Base-by-base conservation (phyloP, 805 yeast genomes). In the Cyberlindnera maclurae region DNA sequence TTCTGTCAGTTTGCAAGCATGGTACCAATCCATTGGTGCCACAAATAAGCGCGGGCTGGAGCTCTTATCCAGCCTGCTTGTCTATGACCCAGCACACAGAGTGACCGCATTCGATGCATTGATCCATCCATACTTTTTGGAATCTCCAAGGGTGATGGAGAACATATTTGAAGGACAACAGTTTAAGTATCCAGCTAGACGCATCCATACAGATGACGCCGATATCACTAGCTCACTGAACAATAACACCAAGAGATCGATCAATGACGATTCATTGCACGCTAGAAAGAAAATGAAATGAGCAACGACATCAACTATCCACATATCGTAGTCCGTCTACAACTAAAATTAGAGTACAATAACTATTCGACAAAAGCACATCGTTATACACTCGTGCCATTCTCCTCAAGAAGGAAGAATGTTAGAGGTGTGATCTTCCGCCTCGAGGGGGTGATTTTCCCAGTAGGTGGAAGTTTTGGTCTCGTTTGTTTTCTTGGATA, bases 391-490 rank as follows among this genome's bases (percentile, higher is more conserved):
- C 12, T 27, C 15, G 29, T 27, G 12, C 31, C 17, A 15, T 3
- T 29, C 13, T 12, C 11, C 33, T 68, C 72, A 12, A 66, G 64
- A 11, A 82, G 55, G 47, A 81, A 71, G 51, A 73, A 82, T 0
- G 82, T 68, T 31, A 59, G 67, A 0, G 73, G 65, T 5, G 77
- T 60, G 11, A 71, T 54, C 50, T 75, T 81, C 63, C 80, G 86
- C 62, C 86, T 87, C 5, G 75, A 62, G 1, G 75, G 71, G 4
- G 82, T 62, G 28, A 89, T 83, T 59, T 82, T 87, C 28, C 96
- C 96, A 24, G 86, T 83, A 6, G 96, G 96, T 11, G 97, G 96
- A 36, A 93, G 64, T 52, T 88, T 80, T 1, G 95, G 82, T 12
- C 56, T 51, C 40, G 89, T 70, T 49, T 79, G 84, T 52, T 85